phyloP scores from a whole-genome alignment of 2,329 filamentous ascomycete species.

The Emergomyces orientalis region DNA sequence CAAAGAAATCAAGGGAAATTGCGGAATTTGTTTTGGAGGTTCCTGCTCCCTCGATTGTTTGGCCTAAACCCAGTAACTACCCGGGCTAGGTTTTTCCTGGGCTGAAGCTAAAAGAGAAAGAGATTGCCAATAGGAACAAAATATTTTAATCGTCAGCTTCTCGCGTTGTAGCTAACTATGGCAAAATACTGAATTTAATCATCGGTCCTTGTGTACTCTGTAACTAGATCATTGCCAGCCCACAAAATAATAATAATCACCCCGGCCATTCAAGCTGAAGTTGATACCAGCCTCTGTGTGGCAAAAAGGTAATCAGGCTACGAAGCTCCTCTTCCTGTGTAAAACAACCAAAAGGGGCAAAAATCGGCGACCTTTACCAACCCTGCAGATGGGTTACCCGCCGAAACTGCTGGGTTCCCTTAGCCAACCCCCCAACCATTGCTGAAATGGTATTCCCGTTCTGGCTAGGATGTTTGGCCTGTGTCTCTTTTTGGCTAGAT shows the following conservation, averaged over 20 bases:
- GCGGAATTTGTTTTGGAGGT: not conserved
- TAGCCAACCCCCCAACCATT: not conserved
- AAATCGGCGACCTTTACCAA: not conserved
- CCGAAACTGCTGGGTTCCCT: not conserved
- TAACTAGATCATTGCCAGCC: no score
- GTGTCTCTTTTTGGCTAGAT: not conserved
- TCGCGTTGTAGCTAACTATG: no score
- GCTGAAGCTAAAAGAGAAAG: no score
- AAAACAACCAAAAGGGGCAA: not conserved
- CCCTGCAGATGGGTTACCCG: not conserved
- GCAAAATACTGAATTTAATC: no score
- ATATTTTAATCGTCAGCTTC: no score
- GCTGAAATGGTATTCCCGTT: not conserved
- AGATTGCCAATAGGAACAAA: no score
- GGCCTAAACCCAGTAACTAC: no score
- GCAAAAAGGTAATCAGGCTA: no score
- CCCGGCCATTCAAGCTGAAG: not conserved
- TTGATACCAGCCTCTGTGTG: not conserved
- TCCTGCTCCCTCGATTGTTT: no score
- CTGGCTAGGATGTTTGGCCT: not conserved
- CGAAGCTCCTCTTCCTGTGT: no score
- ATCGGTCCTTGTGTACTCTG: not conserved
- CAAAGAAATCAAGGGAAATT: not conserved
- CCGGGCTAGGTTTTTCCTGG: no score
- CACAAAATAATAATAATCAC: no score